phyloP scores from a whole-genome alignment of 1,284 basidiomycete species.

The Microstroma glucosiphilum region DNA sequence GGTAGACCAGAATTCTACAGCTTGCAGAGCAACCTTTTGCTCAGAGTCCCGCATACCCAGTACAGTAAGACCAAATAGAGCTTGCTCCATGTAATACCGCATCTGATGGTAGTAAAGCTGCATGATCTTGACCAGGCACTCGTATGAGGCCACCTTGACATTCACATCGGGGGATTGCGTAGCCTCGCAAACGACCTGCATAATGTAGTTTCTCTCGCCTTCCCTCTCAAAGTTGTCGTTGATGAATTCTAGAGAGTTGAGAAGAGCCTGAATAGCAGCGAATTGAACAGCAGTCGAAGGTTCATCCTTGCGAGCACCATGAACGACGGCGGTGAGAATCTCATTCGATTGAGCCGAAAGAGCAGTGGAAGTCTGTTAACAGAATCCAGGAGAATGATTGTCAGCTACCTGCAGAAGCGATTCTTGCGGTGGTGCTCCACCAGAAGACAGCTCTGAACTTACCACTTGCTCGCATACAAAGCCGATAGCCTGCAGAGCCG shows the following conservation, averaged over 20 bases:
- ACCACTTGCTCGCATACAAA: conserved; percentile 95
- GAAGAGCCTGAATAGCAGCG: conserved; percentile 87
- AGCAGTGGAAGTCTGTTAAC: conserved; percentile 57
- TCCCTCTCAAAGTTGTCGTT: conserved; percentile 82
- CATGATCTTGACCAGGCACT: conserved; percentile 95
- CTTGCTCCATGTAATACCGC: conserved; percentile 98
- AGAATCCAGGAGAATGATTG: not conserved
- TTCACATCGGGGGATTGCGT: conserved; percentile 81
- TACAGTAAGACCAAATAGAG: conserved; percentile 93
- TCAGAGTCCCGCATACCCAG: conserved; percentile 94
- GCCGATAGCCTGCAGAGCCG: conserved; percentile 89
- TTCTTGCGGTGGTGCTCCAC: too few relatives aligned
- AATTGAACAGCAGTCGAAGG: conserved; percentile 77
- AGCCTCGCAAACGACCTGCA: conserved; percentile 99
- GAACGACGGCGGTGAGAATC: conserved; percentile 95
- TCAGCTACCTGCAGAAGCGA: too few relatives aligned
- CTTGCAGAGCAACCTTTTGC: conserved; percentile 86
- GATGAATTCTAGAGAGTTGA: conserved; percentile 95
- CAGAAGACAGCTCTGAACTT: conserved; percentile 44
- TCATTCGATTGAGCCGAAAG: conserved; percentile 85
- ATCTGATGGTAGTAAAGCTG: conserved; percentile 98
- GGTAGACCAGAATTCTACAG: conserved; percentile 98
- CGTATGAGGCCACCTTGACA: conserved; percentile 59
- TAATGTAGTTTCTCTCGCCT: conserved; percentile 98
- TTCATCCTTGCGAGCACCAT: conserved; percentile 94